Evolutionary conservation across 2,329 filamentous ascomycete genomes (phyloP).

Genomic region (Penicillium sp.): DNA sequence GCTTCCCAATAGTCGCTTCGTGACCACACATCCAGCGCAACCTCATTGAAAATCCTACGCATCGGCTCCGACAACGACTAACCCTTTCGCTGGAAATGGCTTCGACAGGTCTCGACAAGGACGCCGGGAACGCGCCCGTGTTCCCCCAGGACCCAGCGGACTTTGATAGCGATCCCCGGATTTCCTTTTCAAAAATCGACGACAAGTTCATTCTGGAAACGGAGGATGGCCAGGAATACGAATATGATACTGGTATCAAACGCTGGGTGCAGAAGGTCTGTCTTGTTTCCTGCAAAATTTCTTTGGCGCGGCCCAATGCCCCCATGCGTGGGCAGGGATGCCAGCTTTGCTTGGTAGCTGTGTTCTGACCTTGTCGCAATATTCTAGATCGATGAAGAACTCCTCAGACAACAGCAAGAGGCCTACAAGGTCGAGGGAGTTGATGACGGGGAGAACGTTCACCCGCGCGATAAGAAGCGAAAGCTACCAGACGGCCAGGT

Average conservation of each 20-base stretch:
- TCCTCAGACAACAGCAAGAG: constrained; percentile 55
- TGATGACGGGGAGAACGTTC: constrained; percentile 47
- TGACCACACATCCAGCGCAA: too few species aligned
- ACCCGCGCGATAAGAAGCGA: constrained; percentile 47
- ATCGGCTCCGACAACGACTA: too few species aligned
- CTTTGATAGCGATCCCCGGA: constrained; percentile 72
- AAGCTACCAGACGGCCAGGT: constrained; percentile 50
- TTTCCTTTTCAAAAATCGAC: constrained; percentile 80
- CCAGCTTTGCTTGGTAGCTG: neutral
- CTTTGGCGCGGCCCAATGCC: neutral
- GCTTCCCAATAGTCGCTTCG: neutral
- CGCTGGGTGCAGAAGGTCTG: constrained; percentile 67
- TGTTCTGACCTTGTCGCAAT: neutral
- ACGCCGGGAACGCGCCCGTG: constrained; percentile 15
- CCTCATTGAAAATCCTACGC: neutral
- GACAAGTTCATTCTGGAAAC: constrained; percentile 78
- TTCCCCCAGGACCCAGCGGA: constrained; percentile 56
- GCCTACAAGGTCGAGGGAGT: constrained; percentile 57
- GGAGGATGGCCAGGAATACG: constrained; percentile 77
- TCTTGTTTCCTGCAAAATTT: neutral
- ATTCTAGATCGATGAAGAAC: constrained; percentile 53
- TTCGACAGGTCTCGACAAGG: constrained; percentile 17
- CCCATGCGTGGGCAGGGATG: neutral
- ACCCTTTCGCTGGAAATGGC: constrained; percentile 15
- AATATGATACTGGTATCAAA: constrained; percentile 65